Percentiles rank a stretch among this genome's conserved stretches.
These are phyloP conservation scores for Dorcoceras hygrometricum DNA, from an alignment of 257 asterid species.

Conservation along the genomic window DNA sequence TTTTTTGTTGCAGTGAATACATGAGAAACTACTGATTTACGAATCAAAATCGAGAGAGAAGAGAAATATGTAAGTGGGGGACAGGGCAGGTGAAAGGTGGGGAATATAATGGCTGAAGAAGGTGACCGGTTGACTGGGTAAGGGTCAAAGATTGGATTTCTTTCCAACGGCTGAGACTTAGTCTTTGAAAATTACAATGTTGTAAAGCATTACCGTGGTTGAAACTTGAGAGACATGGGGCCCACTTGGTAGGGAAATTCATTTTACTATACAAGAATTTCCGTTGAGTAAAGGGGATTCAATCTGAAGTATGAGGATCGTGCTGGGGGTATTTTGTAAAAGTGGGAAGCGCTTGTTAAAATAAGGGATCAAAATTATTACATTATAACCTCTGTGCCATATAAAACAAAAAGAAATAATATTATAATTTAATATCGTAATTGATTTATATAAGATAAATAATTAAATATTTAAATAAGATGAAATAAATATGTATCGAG, in stretches of 20 bases:
- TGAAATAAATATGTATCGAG: too few species aligned
- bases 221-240: conserved; percentile 34
- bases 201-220: conserved; percentile 31
- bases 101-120: conserved; percentile 32
- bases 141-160: conserved; percentile 36
- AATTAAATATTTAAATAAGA: too few species aligned
- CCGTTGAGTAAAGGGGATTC: not conserved
- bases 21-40: not conserved
- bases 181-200: conserved; percentile 38
- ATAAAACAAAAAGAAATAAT: too few species aligned
- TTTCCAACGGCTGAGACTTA: conserved; percentile 45
- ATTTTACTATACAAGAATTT: conserved; percentile 24
- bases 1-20: not conserved
- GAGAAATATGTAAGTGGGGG: conserved; percentile 1
- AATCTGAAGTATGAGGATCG: too few species aligned
- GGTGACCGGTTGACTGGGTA: conserved; percentile 43
- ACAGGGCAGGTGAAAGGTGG: conserved; percentile 1
- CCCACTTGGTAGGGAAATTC: conserved; percentile 30
- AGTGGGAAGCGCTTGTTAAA: too few species aligned
- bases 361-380: too few species aligned
- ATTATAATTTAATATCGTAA: too few species aligned
- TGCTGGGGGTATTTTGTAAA: too few species aligned
- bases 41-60: conserved; percentile 9
- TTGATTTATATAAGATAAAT: too few species aligned
- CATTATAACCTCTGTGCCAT: too few species aligned